Base-by-base conservation (phyloP, 2,329 filamentous ascomycete species). In the Sphaerulina populicola region DNA sequence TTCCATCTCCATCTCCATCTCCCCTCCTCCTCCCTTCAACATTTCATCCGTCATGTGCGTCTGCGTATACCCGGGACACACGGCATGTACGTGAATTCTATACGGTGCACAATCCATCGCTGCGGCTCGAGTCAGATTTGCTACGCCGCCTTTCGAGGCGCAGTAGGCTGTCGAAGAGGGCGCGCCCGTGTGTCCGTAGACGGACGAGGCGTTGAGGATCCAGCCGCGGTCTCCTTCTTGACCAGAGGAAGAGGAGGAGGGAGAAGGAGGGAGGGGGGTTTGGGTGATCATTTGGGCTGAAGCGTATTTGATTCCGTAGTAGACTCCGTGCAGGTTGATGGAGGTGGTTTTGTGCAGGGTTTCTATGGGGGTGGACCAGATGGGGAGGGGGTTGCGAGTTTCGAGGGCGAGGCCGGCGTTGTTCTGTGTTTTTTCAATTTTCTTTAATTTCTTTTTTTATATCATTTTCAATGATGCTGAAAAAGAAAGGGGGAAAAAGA, bases 241-340 rank as follows among this genome's bases (percentile, higher is more conserved):
- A n/a, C 18, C 18, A 3, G 18, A 18, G 1, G 55, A 62, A 3
- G 49, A 15, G n/a, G n/a, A n/a, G n/a, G n/a, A n/a, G n/a, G n/a
- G n/a, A n/a, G n/a, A n/a, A n/a, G n/a, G n/a, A 4, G 27, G 31
- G 1, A 66, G 61, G 1, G 66, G 68, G 0, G 71, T 65, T 55
- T 80, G 78, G 2, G 64, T 63, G 18, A 77, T 64, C 74, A 80
- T 78, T 55, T 78, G 76, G 0, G 51, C 49, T 1, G 67, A 62
- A 1, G 71, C 72, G 55, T 72, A 74, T 45, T 77, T 78, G 46
- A 66, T 70, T 0, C 70, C 71, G 0, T 68, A 59, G 46, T 71
- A 72, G 0, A 71, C 70, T 6, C 68, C 68, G 18, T 62, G 64
- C n/a, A 66, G 52, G 47, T 72, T 72, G 4, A 70, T 60, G 9